Evolutionary conservation across 441 rosid species (phyloP).

Genomic region (Cnidoscolus chayamansa): DNA sequence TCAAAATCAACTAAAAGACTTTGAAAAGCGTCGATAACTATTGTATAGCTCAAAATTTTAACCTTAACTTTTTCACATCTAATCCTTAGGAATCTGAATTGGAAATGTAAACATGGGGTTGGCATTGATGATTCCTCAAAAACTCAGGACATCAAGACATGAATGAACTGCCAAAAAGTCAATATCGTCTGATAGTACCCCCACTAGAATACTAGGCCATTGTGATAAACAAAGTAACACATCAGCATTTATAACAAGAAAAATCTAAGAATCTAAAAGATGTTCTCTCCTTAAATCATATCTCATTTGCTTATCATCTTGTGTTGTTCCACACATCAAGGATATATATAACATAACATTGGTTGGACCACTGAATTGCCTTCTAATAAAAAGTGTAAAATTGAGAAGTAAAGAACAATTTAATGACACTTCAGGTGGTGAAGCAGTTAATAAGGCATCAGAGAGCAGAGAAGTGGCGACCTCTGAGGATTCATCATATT

Average conservation of each 20-base stretch:
- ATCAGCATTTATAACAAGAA: neutral
- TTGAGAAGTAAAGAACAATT: neutral
- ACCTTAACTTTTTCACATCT: neutral
- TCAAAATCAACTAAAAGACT: neutral
- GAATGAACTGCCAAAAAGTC: neutral
- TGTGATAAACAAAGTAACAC: neutral
- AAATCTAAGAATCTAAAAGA: neutral
- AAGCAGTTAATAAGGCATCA: neutral
- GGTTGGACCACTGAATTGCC: neutral
- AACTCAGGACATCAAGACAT: neutral
- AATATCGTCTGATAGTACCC: neutral
- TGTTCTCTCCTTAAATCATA: neutral
- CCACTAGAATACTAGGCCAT: neutral
- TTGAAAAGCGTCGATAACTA: neutral
- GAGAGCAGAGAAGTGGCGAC: neutral
- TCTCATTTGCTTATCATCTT: neutral
- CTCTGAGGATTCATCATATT: neutral
- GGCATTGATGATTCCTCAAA: neutral
- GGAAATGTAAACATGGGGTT: neutral
- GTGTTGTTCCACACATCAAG: neutral
- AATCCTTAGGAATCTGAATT: neutral
- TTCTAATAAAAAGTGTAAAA: neutral
- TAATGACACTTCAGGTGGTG: neutral
- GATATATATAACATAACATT: neutral
- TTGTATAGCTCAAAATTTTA: neutral